Base-by-base conservation (phyloP, 139 green algal genomes). In the Desmodesmus armatus region DNA sequence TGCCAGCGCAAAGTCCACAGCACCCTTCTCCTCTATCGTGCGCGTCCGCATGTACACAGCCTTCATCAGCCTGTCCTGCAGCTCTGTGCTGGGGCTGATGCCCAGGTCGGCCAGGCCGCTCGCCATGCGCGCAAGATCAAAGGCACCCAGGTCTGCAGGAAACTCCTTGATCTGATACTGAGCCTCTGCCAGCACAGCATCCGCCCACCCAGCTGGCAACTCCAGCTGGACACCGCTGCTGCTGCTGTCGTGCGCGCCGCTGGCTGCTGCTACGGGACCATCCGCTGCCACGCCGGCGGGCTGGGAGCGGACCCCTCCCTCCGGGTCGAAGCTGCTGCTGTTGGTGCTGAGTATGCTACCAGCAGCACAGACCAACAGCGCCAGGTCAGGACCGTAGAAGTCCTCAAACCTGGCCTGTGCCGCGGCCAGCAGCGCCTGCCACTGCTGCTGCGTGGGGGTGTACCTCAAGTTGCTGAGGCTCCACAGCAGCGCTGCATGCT, bases 1-100 rank as follows among this genome's bases (percentile, higher is more conserved):
- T 5, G 83, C 79, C 33, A 94, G 87, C 27, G 91, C 91, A 78
- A 90, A 94, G 80, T 94, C 91, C 1, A 94, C 88, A 4, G 85
- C 85, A 0, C 77, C 91, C 85, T 92, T 92, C 70, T 94, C 91
- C 21, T 83, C 71, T 3, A 94, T 90, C 40, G 79, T 92, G 67
- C 76, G 43, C 2, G 85, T 86, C 0, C 70, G 43, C 60, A 79
- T 71, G 78, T 83, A 87, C 41, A 87, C 82, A 4, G 72, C 82
- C 58, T 86, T 86, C 23, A 86, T 37, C 39, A 86, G 39, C 23
- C 35, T 35, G 37, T 80, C 80, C 49, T 79, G 80, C 69, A 86
- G 49, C 13, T 62, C 29, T 7, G 23, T 27, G 27, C 37, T 60
- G 47, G 80, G 78, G 19, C 33, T 67, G 5, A 89, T 80, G 25